Evolutionary conservation across 768 basidiomycete genomes (phyloP).

Genomic region (Leccinellum albellum): DNA sequence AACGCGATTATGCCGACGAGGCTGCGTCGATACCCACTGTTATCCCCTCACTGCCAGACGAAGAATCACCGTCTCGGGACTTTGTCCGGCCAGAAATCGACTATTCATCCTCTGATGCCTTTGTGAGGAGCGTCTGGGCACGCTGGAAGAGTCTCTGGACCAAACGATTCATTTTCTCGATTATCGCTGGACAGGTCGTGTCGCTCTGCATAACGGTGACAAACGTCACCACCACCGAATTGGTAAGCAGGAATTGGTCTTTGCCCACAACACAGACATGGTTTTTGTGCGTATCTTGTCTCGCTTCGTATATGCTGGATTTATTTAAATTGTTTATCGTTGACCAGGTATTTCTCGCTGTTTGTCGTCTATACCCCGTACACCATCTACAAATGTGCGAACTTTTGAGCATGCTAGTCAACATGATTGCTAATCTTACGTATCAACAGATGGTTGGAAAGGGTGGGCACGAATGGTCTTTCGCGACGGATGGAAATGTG

Average conservation of each 20-base stretch:
- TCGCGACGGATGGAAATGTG: conserved; percentile 87
- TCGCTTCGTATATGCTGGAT: background rate
- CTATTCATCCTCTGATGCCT: conserved; percentile 57
- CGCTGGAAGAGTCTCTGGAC: conserved; percentile 81
- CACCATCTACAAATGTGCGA: conserved; percentile 82
- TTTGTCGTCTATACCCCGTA: conserved; percentile 80
- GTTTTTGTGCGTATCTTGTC: conserved; percentile 58
- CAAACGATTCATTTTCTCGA: conserved; percentile 59
- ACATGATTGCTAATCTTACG: background rate
- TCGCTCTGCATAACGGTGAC: conserved; percentile 89
- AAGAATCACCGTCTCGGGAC: background rate
- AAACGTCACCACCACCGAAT: conserved; percentile 80
- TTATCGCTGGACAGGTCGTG: conserved; percentile 77
- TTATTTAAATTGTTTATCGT: background rate
- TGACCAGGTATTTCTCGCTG: conserved; percentile 68
- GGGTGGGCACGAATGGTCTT: conserved; percentile 76
- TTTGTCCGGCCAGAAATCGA: conserved; percentile 55
- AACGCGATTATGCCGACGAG: conserved; percentile 20
- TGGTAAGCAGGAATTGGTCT: conserved; percentile 64
- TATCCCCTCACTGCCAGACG: background rate
- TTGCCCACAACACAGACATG: conserved; percentile 80
- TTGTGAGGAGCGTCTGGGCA: conserved; percentile 47
- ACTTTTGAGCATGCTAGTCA: background rate
- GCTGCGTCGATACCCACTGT: background rate
- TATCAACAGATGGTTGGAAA: conserved; percentile 63